Evolutionary conservation across 768 basidiomycete species (phyloP), one percentile per base, ranked within the genome.

Genomic region (Pisolithus tinctorius): DNA sequence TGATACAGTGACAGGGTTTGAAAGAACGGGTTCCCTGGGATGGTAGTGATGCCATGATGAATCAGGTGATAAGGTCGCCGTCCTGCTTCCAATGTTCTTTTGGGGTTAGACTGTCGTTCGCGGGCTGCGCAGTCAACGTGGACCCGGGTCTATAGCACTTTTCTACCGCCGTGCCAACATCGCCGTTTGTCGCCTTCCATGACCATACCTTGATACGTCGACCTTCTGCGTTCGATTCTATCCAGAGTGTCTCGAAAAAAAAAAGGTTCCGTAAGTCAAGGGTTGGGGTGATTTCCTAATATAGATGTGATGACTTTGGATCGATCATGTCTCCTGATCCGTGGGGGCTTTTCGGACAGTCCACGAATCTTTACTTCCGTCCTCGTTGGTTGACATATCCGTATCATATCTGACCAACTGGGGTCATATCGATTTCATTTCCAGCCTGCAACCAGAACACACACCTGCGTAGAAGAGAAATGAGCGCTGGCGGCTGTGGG

Each of bases 251-350:
- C 11, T 34, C 34, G 27, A 29, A 4, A 29, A 7, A 7, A 29
- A 5, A 5, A 1, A 1, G 7, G 27, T 29, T 7, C 7, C 43
- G 43, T 11, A 30, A n/a, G 43, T 14, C 23, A n/a, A 29, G 9
- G 27, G 25, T 16, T 16, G 14, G 16, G 41, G 43, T 7, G 43
- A 29, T 16, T 45, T 45, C 27, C 43, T 30, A 27, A 27, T 27
- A 30, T 45, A 14, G 27, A 27, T 14, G 42, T 9, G 42, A 43
- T 6, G 26, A 20, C 20, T 20, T 20, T 34, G 34, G 34, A 45
- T 45, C 43, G 43, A 45, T 45, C 43, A 45, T 34, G 11, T 29
- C 43, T 45, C 43, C 43, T 45, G 43, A 45, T 45, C 43, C 43
- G 43, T 45, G 43, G 43, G 6, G 13, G 43, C 43, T 45, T 45